Percentiles rank a stretch among this genome's conserved stretches.
Evolutionary conservation across 2,329 filamentous ascomycete species (phyloP).

Genomic region (Pestalotiopsis sp.): DNA sequence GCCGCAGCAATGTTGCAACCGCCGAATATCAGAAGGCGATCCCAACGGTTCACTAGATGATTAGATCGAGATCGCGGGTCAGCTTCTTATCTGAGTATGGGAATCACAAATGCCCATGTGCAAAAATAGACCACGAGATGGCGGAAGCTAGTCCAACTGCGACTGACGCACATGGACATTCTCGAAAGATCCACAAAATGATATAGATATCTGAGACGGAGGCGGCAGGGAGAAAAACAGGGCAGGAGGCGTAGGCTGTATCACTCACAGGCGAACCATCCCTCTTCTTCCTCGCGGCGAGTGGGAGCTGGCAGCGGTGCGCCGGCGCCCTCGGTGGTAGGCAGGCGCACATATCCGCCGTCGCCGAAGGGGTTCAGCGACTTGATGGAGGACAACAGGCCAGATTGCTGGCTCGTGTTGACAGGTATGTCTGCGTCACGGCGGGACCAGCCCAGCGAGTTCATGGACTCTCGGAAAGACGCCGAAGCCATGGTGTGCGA

Average conservation of each 20-base stretch:
- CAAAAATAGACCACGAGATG: conserved; percentile 43
- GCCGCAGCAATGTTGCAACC: conserved; percentile 87
- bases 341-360: conserved; percentile 86
- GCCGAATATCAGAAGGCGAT: conserved; percentile 87
- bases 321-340: conserved; percentile 78
- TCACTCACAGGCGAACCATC: conserved; percentile 89
- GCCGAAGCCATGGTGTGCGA: conserved; percentile 70
- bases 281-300: conserved; percentile 91
- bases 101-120: conserved; percentile 31
- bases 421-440: conserved; percentile 75
- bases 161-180: conserved; percentile 43
- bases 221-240: conserved; percentile 22
- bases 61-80: conserved; percentile 30
- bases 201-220: conserved; percentile 41
- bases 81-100: conserved; percentile 24
- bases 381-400: conserved; percentile 78
- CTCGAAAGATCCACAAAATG: conserved; percentile 24
- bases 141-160: conserved; percentile 14
- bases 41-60: conserved; percentile 87
- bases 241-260: conserved; percentile 30
- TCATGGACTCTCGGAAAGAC: conserved; percentile 92
- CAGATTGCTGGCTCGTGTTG: conserved; percentile 69
- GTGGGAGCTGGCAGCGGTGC: conserved; percentile 83
- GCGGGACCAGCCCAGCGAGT: conserved; percentile 91
- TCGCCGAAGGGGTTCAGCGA: conserved; percentile 86